Evolutionary conservation across 768 basidiomycete species (phyloP), one percentile per base, ranked within the genome.

Genomic region (Podaxis mareebaensis): DNA sequence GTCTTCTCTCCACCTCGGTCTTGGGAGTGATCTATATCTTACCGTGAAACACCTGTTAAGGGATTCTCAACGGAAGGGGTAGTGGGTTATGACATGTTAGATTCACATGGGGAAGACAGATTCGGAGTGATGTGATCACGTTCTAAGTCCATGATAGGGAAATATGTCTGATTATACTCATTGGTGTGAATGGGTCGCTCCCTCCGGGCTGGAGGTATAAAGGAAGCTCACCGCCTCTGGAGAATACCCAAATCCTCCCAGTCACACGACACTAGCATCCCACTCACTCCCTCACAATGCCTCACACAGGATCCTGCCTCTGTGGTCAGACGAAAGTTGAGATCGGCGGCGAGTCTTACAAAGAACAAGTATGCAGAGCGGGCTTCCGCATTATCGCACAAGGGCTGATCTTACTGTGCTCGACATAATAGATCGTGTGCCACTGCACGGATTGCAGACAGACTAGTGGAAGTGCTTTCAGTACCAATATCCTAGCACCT

Each of bases 391-490:
- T 39, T 33, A 13, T 36, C 33, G 1, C 20, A 12, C 56, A 22
- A 24, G 28, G 10, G 36, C 6, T 33, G 30, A 24, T 36, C 5
- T 6, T 22, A 17, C 4, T 30, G 30, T 15, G 48, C 22, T 56
- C 11, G 30, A 57, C 42, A 22, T 17, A 13, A 44, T 28, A 77
- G 75, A 70, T 76, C 52, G 44, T 75, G 36, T 78, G 77, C 64
- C 77, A 78, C 67, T 78, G 77, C 70, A 63, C 60, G 33, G 77
- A 77, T 64, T 78, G 77, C 68, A 70, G 71, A 49, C 72, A 76
- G 56, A 75, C 76, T 39, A 75, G 74, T 56, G 77, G 77, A n/a
- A 75, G 75, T 56, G 76, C 75, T 5, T 78, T 75, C 70, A 75
- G 74, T 68, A 76, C 77, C 66, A 77, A 76, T 67, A 65, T 78